Evolutionary conservation across 2,329 filamentous ascomycete genomes (phyloP).

Genomic region (Colletotrichum paranaense): DNA sequence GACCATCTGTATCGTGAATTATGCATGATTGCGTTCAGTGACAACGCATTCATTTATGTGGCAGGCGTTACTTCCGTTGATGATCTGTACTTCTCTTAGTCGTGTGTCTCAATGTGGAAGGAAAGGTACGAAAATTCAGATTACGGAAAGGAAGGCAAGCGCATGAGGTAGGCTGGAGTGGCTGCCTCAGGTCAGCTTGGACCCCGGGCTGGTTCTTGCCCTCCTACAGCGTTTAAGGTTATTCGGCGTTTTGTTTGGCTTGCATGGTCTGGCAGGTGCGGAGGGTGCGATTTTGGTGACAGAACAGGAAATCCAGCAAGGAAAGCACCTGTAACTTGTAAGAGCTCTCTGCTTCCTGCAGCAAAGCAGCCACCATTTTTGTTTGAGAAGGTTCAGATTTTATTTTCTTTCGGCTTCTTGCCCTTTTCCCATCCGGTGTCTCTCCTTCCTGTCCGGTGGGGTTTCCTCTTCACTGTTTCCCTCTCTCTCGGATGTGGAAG

Average conservation of each 20-base stretch:
- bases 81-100: too few species aligned
- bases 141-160: neutral
- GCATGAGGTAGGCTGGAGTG: neutral
- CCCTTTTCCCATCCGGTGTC: neutral
- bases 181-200: slow-evolving; percentile 2
- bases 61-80: too few species aligned
- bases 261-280: slow-evolving; percentile 22
- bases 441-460: neutral
- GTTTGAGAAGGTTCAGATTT: slow-evolving; percentile 16
- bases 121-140: too few species aligned
- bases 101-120: neutral
- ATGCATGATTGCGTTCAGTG: neutral
- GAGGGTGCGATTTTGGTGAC: neutral
- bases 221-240: slow-evolving; percentile 15
- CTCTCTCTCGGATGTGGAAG: neutral
- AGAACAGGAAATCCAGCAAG: neutral
- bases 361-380: slow-evolving; percentile 7
- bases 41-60: neutral
- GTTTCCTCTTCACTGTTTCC: neutral
- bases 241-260: slow-evolving; percentile 29
- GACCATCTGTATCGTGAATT: neutral
- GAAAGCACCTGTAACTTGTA: neutral
- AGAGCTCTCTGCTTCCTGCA: slow-evolving; percentile 1
- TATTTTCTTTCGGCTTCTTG: neutral
- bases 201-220: neutral